phyloP scores from a whole-genome alignment of 257 asterid genomes.

The Nicotiana tomentosiformis region DNA sequence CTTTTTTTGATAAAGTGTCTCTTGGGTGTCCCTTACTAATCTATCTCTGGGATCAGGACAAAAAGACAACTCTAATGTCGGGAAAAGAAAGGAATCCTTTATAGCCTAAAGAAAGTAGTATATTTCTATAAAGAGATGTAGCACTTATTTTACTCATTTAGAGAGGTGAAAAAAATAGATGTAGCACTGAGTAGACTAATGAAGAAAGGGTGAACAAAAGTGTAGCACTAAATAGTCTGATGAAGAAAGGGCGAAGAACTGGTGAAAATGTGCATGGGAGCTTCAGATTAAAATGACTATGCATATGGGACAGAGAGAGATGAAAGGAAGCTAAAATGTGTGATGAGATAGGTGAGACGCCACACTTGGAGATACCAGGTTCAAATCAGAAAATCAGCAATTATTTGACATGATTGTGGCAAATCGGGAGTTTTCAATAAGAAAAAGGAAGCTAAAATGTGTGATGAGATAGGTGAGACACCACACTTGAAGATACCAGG shows the following conservation, averaged over 20 bases:
- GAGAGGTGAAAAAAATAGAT: not conserved
- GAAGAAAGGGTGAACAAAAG: not conserved
- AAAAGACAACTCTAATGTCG: not conserved
- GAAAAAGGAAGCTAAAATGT: not conserved
- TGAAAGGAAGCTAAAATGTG: not conserved
- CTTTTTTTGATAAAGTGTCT: not conserved
- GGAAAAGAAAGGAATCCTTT: not conserved
- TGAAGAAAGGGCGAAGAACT: not conserved
- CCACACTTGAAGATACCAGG: not conserved
- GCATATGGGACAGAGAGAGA: not conserved
- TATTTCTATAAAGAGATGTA: too few species aligned
- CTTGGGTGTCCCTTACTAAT: not conserved
- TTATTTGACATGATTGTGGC: not conserved
- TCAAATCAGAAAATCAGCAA: not conserved
- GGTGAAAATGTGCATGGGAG: constrained; percentile 3
- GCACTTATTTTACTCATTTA: not conserved
- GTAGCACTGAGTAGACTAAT: not conserved
- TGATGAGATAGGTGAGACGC: not conserved
- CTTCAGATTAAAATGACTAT: not conserved
- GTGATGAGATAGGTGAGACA: not conserved
- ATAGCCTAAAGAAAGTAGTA: not conserved
- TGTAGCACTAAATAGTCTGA: not conserved
- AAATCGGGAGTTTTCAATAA: not conserved
- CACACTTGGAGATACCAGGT: not conserved
- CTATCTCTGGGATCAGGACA: not conserved